phyloP scores from a whole-genome alignment of 805 yeast genomes.

The Lipomyces chichibuensis region DNA sequence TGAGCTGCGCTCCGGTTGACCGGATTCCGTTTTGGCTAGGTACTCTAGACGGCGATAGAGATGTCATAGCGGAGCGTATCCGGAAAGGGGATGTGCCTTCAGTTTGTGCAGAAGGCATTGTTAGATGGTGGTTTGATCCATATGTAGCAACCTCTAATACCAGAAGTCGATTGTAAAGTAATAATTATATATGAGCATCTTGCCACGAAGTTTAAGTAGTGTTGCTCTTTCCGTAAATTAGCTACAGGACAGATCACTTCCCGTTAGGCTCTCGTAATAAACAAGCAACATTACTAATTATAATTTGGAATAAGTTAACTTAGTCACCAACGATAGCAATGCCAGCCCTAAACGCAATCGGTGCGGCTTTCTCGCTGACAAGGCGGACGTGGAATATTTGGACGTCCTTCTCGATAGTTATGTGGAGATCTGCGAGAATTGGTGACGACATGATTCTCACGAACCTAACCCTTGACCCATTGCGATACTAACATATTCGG shows the following conservation, averaged over 20 bases:
- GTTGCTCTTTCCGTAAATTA: too few species aligned
- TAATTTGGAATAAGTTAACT: too few species aligned
- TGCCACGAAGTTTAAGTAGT: too few species aligned
- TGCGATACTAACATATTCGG: not conserved
- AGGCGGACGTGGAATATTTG: not conserved
- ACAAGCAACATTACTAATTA: too few species aligned
- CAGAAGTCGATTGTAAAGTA: slow-evolving; percentile 4
- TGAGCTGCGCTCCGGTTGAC: slow-evolving; percentile 17
- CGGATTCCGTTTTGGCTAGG: slow-evolving; percentile 19
- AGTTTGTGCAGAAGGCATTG: slow-evolving; percentile 20
- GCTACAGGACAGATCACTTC: too few species aligned
- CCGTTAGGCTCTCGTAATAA: too few species aligned
- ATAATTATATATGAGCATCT: too few species aligned
- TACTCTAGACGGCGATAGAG: not conserved
- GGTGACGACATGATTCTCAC: not conserved
- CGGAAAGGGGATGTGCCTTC: slow-evolving; percentile 27
- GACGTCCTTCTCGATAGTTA: not conserved
- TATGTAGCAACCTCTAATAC: not conserved
- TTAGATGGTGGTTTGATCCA: slow-evolving; percentile 28
- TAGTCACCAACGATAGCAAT: too few species aligned
- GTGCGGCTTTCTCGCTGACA: too few species aligned
- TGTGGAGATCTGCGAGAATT: not conserved
- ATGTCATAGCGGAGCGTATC: slow-evolving; percentile 14
- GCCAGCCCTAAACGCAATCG: too few species aligned
- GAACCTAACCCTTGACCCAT: not conserved